Base-by-base conservation (phyloP, 2,329 filamentous ascomycete genomes). In the Rutstroemia sp. region DNA sequence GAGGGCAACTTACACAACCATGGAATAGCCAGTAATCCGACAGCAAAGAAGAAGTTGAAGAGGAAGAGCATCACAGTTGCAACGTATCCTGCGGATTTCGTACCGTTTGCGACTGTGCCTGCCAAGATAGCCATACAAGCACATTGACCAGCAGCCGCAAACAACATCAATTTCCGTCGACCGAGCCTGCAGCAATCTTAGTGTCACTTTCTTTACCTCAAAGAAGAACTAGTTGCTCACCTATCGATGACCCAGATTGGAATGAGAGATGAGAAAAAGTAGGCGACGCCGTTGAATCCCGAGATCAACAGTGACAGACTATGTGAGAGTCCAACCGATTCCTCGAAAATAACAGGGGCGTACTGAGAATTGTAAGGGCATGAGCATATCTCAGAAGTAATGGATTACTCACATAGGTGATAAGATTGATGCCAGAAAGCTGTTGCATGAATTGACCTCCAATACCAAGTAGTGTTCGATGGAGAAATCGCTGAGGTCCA, bases 131-230 rank as follows among this genome's bases (percentile, higher is more conserved):
- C 78, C 86, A 89, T 88, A 47, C 81, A 83, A 1, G 75, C 67
- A 19, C 81, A 81, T 74, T 84, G 83, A 0, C 82, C 82, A 25
- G 78, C 72, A 0, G 81, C 81, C 50, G 86, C 86, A 60, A 88
- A 81, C n/a, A 90, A 71, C 84, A 91, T 89, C 59, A 90, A 78
- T 65, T 81, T 79, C 16, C 87, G 78, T 30, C 87, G 82, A 12
- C 84, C 85, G 3, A 85, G 79, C 1, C 80, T 78, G 8, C 5
- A 45, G 23, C 10, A 45, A 5, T 21, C n/a, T 34, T 34, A 12
- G 42, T 45, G 19, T 45, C 10, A 6, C 4, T 7, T 8, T 21
- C 17, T 23, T 16, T 10, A 34, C 4, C 30, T 9, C 30, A 34
- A 12, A 34, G 12, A 34, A 5, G 12, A 14, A 34, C 9, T 8